A percentile compares a stretch with the other conserved stretches of the same genome.
These are phyloP conservation scores for Fonsecaea monophora DNA, from an alignment of 2,329 filamentous ascomycete species.

Conservation along the genomic window DNA sequence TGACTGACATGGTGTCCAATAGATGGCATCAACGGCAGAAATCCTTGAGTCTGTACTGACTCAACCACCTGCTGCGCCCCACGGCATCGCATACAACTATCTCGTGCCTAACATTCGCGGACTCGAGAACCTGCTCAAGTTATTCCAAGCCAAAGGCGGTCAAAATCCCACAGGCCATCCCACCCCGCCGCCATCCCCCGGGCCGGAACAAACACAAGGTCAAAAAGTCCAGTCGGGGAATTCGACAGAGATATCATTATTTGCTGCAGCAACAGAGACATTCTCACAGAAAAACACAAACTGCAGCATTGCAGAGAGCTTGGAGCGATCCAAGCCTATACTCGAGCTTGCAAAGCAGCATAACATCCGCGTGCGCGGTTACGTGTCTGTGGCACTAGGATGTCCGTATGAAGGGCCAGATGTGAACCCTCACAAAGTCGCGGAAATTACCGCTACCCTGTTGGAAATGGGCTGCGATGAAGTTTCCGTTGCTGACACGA, in stretches of 20 bases:
- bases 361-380: conserved; percentile 66
- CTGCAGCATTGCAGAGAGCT: conserved; percentile 67
- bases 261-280: conserved; percentile 69
- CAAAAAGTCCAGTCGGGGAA: conserved; percentile 49
- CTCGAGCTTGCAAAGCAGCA: conserved; percentile 62
- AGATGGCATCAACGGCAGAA: conserved; percentile 71
- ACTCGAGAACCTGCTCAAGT: conserved; percentile 64
- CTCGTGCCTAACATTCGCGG: conserved; percentile 69
- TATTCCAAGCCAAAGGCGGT: conserved; percentile 53
- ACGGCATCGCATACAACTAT: conserved; percentile 68
- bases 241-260: conserved; percentile 66
- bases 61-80: conserved; percentile 56
- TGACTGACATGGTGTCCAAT: conserved; percentile 5
- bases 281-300: conserved; percentile 72
- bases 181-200: conserved; percentile 46
- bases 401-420: conserved; percentile 71
- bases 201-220: conserved; percentile 44
- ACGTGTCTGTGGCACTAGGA: conserved; percentile 69
- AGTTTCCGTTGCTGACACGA: conserved; percentile 70
- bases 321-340: conserved; percentile 65
- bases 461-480: conserved; percentile 71
- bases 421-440: conserved; percentile 65
- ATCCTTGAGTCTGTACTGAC: conserved; percentile 63
- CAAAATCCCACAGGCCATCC: conserved; percentile 45
- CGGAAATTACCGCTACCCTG: conserved; percentile 65